Percentiles rank a stretch among this genome's conserved stretches.
These are phyloP conservation scores for Schizochytrium sp. DNA, from an alignment of 108 stramenopile genomes.

Conservation along the genomic window DNA sequence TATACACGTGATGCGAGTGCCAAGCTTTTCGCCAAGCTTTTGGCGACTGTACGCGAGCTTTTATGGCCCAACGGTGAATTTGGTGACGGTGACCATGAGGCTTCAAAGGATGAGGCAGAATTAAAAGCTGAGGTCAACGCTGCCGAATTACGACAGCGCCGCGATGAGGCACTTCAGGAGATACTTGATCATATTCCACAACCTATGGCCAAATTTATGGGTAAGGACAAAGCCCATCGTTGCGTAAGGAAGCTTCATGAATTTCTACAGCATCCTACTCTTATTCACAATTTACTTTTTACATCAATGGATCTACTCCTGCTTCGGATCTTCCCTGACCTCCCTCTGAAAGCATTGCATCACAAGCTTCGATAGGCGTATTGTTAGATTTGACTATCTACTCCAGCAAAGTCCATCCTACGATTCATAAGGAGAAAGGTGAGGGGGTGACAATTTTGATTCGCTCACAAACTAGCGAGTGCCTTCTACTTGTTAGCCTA, in stretches of 20 bases:
- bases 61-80: slow-evolving; percentile 36
- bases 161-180: slow-evolving; percentile 27
- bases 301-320: slow-evolving; percentile 52
- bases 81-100: not conserved
- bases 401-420: too few species aligned
- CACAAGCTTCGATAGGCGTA: not conserved
- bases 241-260: slow-evolving; percentile 38
- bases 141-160: not conserved
- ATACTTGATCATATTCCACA: slow-evolving; percentile 17
- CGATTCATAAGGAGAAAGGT: too few species aligned
- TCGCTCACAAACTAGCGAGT: too few species aligned
- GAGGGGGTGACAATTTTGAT: too few species aligned
- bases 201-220: slow-evolving; percentile 52
- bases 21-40: slow-evolving; percentile 6
- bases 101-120: not conserved
- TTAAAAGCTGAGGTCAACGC: not conserved
- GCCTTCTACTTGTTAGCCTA: too few species aligned
- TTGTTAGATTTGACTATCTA: too few species aligned
- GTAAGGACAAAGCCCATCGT: slow-evolving; percentile 21
- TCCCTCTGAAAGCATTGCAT: slow-evolving; percentile 33
- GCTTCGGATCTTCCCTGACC: slow-evolving; percentile 48
- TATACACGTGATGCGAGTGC: slow-evolving; percentile 38
- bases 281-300: slow-evolving; percentile 53
- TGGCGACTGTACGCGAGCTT: slow-evolving; percentile 44
- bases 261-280: slow-evolving; percentile 51